Evolutionary conservation across 2,329 filamentous ascomycete species (phyloP), one percentile per base, ranked within the genome.

Genomic region (Penicillium sp.): DNA sequence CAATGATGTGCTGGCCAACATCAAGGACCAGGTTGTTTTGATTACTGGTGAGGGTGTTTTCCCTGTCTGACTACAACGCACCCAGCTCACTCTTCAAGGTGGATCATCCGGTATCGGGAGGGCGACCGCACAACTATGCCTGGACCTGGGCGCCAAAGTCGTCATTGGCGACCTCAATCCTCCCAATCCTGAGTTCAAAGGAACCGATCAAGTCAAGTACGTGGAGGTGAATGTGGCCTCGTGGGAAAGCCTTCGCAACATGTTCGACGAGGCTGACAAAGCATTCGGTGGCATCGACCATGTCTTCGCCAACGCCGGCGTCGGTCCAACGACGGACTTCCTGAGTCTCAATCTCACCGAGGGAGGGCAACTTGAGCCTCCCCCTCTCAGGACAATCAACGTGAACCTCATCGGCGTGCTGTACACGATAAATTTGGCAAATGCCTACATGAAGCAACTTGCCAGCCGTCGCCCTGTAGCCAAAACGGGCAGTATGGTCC

Each of bases 41-140:
- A 74, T 86, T 14, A 85, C 83, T 55, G 82, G 81, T 82, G 73
- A 46, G 66, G 13, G 6, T 37, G 1, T 6, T 13, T n/a, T 14
- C 33, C 5, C 33, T 18, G 11, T 1, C 11, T n/a, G 13, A 16
- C 3, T n/a, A 4, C n/a, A 51, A n/a, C 6, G 6, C 5, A 18
- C 41, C 24, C 24, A 27, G 46, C 24, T 47, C 19, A 54, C 49
- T 49, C 14, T 5, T 50, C 18, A 55, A 81, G 84, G 85, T 50
- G 83, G 83, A 56, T 84, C 83, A 0, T 85, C 84, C 2, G 86
- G 86, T 16, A 88, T 88, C 54, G 85, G 85, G 35, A 78, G 86
- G 14, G 82, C 82, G 55, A 86, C 85, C 1, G 78, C 81, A 7
- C 70, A 80, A 9, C 73, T 83, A 2, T 78, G 87, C 14, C 74